Base-by-base conservation (phyloP, 2,329 filamentous ascomycete species). In the Colletotrichum nymphaeae region DNA sequence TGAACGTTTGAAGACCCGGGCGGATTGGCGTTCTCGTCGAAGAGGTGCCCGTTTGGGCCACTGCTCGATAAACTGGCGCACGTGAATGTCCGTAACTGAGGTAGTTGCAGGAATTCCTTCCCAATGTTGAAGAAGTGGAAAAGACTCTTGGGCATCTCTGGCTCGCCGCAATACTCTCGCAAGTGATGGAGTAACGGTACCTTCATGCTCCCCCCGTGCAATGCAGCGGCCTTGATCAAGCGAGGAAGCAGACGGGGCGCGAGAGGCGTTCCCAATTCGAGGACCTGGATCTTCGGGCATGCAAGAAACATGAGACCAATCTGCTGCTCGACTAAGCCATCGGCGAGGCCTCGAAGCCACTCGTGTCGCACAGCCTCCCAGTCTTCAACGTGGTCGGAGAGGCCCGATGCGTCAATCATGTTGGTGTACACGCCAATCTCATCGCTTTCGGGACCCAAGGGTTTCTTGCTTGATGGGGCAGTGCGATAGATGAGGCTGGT, bases 51-150 rank as follows among this genome's bases (percentile, higher is more conserved):
- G 49, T 64, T 64, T 4, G 62, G 62, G 14, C 62, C 62, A n/a
- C 62, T 64, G 22, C 26, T 64, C n/a, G 62, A 55, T 24, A 64
- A 35, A 12, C 49, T 37, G 2, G 22, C 22, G 62, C 62, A 64
- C 3, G 49, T 55, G 14, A 64, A 64, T 5, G 62, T 53, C 2
- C 30, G 14, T 5, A 64, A 5, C 26, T 37, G 62, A 11, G 62
- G 62, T 16, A 64, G 46, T n/a, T 37, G 62, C 12, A 64, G 30
- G 5, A 64, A 64, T 26, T 64, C 62, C 19, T 55, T 64, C 7
- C 62, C 62, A 35, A 64, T 64, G 22, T 64, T 64, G 62, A 64
- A 64, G 30, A 64, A 64, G 19, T 64, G 62, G n/a, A 64, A 64
- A 49, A 64, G 14, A 22, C 46, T 64, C 62, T 64, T 37, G 16